These are phyloP conservation scores for Colletotrichum lupini DNA, from an alignment of 2,329 filamentous ascomycete genomes.

Conservation along the genomic window DNA sequence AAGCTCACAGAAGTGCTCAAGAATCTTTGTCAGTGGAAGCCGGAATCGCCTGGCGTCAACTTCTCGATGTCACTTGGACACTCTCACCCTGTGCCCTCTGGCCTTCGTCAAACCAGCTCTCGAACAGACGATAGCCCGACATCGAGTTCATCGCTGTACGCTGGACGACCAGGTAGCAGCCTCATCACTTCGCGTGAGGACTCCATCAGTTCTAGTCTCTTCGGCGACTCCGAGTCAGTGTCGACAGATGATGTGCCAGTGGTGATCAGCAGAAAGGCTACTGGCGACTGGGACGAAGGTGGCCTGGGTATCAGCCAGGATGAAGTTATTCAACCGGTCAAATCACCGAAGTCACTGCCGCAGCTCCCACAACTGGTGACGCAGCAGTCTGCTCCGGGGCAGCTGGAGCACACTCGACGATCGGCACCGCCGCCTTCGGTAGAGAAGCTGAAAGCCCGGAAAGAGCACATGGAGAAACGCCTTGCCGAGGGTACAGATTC, in stretches of 20 bases:
- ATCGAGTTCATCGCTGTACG: constrained; percentile 78
- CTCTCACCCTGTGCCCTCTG: constrained; percentile 70
- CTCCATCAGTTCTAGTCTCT: constrained; percentile 88
- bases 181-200: constrained; percentile 85
- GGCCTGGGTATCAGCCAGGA: constrained; percentile 83
- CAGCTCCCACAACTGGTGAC: constrained; percentile 68
- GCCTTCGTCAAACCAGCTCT: constrained; percentile 71
- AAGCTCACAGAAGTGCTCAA: constrained; percentile 91
- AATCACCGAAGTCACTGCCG: constrained; percentile 57
- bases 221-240: constrained; percentile 85
- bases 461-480: constrained; percentile 79
- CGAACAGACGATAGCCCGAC: constrained; percentile 85
- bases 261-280: constrained; percentile 77
- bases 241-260: constrained; percentile 83
- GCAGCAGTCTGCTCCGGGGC: constrained; percentile 73
- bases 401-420: constrained; percentile 62
- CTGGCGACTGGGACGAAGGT: constrained; percentile 82
- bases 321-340: constrained; percentile 51
- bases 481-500: constrained; percentile 82
- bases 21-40: constrained; percentile 92
- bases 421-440: constrained; percentile 71
- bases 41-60: constrained; percentile 66
- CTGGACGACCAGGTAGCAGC: constrained; percentile 76
- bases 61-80: constrained; percentile 57
- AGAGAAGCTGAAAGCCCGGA: constrained; percentile 80